Base-by-base conservation (phyloP, 768 basidiomycete species). In the Xanthoconium stramineum region DNA sequence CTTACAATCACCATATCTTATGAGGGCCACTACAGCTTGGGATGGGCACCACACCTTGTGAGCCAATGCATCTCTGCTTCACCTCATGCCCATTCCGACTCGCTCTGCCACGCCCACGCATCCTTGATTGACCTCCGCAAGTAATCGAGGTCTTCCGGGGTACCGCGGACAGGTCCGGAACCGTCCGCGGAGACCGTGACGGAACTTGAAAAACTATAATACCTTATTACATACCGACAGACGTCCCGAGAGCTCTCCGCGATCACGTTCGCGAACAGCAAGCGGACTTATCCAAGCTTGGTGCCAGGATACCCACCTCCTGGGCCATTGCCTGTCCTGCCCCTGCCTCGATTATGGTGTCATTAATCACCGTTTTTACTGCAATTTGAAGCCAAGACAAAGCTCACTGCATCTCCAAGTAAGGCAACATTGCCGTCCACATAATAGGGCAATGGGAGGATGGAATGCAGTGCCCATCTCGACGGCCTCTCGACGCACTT, bases 291-390 rank as follows among this genome's bases (percentile, higher is more conserved):
- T 52, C 75, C 68, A 77, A 17, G 52, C 61, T 29, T 14, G 50
- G 61, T 36, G 30, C 14, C 4, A 35, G n/a, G 24, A 24, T 24
- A 46, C 65, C 12, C 39, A 78, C 78, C 65, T 81, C 81, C n/a
- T n/a, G n/a, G n/a, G n/a, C n/a, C n/a, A 81, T 74, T 1, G 80
- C 79, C 51, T 79, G 79, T 5, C 79, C 77, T 4, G 78, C 81
- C 4, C 80, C 80, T 0, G 78, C 74, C 2, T 76, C 80, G 61
- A 77, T 71, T 68, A 44, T n/a, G 39, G 11, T 12, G 38, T 19
- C 44, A 29, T 63, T 52, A 35, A 1, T 14, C 14, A 19, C 28
- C 6, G 20, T 14, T 1, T 35, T 29, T 11, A 28, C 14, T 29
- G 24, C 30, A 33, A 24, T 24, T 24, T 24, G 24, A 24, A 14